These are phyloP conservation scores for Trichomonascaceae sp. DNA, from an alignment of 1,139 yeast genomes.

Conservation along the genomic window DNA sequence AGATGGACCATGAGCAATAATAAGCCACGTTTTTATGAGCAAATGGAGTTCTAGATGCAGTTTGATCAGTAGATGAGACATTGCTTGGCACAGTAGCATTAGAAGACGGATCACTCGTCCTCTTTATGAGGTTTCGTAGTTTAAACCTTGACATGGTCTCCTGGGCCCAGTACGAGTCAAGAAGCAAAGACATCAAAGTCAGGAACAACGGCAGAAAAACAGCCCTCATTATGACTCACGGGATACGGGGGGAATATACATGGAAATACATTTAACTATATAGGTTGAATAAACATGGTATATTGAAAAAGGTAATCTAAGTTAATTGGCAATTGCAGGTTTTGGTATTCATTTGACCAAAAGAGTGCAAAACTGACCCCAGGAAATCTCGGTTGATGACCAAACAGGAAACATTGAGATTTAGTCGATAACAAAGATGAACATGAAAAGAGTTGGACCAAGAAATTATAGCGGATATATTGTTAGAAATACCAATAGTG, in stretches of 20 bases:
- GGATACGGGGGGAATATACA: neutral
- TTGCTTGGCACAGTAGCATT: neutral
- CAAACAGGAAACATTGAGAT: neutral
- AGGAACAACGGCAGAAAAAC: neutral
- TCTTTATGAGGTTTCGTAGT: neutral
- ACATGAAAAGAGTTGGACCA: neutral
- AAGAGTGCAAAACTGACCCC: neutral
- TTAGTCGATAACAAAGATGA: neutral
- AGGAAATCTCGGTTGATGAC: neutral
- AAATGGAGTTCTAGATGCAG: neutral
- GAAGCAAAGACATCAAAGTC: neutral
- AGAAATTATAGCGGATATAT: neutral
- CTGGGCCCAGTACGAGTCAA: constrained; percentile 1
- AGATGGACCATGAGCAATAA: constrained; percentile 61
- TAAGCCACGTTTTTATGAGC: constrained; percentile 23
- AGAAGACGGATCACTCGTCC: neutral
- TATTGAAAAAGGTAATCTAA: neutral
- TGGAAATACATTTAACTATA: neutral
- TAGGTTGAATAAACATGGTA: neutral
- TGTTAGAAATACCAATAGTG: neutral
- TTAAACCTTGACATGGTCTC: neutral
- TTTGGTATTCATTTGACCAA: neutral
- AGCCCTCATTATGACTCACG: neutral
- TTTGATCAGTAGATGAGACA: neutral
- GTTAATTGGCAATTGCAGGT: neutral